Evolutionary conservation across 1,139 yeast species (phyloP), one percentile per base, ranked within the genome.

Genomic region (Diutina sp.): DNA sequence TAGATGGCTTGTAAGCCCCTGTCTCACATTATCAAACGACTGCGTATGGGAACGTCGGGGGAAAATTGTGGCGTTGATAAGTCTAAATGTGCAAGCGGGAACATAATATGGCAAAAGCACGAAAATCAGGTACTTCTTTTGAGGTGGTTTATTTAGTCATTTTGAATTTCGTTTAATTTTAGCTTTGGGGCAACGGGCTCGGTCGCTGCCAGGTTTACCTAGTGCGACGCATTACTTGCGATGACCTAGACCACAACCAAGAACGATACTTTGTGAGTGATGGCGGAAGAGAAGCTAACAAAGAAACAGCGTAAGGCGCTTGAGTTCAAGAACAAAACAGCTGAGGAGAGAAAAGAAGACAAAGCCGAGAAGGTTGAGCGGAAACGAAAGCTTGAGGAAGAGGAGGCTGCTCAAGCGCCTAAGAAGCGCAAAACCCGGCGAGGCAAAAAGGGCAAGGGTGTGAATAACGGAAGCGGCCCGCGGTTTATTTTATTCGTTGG

Each of bases 401-500:
- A 57, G 25, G 60, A 57, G 11, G 60, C 48, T 2, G 58, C 56
- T 55, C 66, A 62, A 29, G 57, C 56, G 29, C 75, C 74, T 63
- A 85, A 85, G 72, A 86, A 85, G 67, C 74, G 91, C 61, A 85
- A 85, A 68, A 86, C 91, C 4, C 80, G 93, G 72, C 75, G 91
- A 71, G 90, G 91, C 28, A 84, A 84, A 69, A 84, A 83, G 61
- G 87, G 87, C 29, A 82, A 76, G 71, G 82, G 80, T 16, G 71
- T 69, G 5, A 14, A 30, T 47, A 74, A 76, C 59, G 72, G 70
- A 18, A 79, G 79, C 12, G 86, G 86, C 0, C 88, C 90, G 47
- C 73, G 96, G 64, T 90, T 87, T 65, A 80, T 93, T 56, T 71
- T 93, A 51, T 93, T 93, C 70, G 90, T 90, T n/a, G 99, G 99